Evolutionary conservation across 2,329 filamentous ascomycete species (phyloP).

Genomic region (Rutstroemia sydowiana): DNA sequence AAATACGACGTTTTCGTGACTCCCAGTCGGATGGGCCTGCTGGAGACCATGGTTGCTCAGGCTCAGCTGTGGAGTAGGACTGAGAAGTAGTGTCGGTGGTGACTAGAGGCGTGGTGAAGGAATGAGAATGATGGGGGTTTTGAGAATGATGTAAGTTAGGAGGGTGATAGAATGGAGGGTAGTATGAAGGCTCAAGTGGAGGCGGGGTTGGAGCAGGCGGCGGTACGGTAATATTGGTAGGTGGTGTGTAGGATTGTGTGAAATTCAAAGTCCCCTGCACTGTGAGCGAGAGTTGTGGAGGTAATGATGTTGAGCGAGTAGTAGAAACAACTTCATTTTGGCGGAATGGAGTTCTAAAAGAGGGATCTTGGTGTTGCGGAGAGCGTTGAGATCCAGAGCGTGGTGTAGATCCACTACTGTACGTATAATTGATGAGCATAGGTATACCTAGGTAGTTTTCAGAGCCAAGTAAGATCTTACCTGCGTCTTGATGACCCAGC

Average conservation of each 20-base stretch:
- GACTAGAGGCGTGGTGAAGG: too few species aligned
- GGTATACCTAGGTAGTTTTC: not conserved
- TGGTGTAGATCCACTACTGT: not conserved
- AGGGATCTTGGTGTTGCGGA: not conserved
- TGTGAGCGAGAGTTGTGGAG: not conserved
- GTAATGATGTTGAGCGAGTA: not conserved
- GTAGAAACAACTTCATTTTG: not conserved
- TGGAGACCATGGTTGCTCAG: slow-evolving; percentile 4
- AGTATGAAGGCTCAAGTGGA: not conserved
- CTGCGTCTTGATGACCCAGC: not conserved
- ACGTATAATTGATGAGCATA: not conserved
- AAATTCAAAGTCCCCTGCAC: not conserved
- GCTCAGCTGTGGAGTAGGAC: not conserved
- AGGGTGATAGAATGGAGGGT: not conserved
- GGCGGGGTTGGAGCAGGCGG: slow-evolving; percentile 7
- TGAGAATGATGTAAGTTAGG: not conserved
- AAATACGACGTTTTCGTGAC: not conserved
- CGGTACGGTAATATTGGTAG: not conserved
- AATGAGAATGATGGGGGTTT: not conserved
- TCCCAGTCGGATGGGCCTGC: not conserved
- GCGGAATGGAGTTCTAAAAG: not conserved
- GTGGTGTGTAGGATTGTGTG: not conserved
- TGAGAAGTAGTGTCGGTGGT: not conserved
- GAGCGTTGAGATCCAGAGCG: not conserved
- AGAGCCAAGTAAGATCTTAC: not conserved